A percentile compares a stretch with the other conserved stretches of the same genome.
Conservation (phyloP, 495 filamentous ascomycete species). For the Letharia columbiana region DNA sequence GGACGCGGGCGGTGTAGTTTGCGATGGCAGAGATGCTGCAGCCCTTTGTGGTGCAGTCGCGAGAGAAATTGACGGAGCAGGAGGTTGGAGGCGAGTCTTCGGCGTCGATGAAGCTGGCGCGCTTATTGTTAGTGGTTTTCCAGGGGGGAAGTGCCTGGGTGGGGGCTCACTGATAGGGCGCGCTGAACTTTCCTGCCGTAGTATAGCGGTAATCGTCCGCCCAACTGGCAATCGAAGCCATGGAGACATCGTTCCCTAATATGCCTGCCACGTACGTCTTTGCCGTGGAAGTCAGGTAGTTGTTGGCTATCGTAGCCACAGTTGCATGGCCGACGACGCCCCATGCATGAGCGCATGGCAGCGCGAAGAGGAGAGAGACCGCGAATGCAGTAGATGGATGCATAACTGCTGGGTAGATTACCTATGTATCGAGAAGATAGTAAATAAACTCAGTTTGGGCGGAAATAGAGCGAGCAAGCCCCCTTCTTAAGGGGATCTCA, state of each 20-base stretch:
- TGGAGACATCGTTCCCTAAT: constrained; percentile 40
- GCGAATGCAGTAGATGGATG: constrained; percentile 2
- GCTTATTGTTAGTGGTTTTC: background rate
- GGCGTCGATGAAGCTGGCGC: constrained; percentile 49
- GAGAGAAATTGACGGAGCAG: constrained; percentile 47
- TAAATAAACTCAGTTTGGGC: background rate
- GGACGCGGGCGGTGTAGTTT: constrained; percentile 45
- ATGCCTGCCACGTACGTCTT: constrained; percentile 41
- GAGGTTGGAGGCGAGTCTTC: constrained; percentile 48
- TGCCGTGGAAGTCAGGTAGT: constrained; percentile 41
- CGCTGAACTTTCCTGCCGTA: constrained; percentile 44
- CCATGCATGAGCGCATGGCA: constrained; percentile 36
- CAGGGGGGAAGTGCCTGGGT: too few species aligned
- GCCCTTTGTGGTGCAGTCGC: constrained; percentile 50
- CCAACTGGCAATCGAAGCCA: constrained; percentile 54
- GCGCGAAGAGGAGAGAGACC: constrained; percentile 17
- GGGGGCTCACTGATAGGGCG: constrained; percentile 37
- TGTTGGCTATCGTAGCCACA: constrained; percentile 48
- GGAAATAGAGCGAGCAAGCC: background rate
- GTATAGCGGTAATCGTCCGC: constrained; percentile 51
- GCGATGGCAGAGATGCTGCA: constrained; percentile 54
- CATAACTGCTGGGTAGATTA: constrained; percentile 9
- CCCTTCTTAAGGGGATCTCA: background rate
- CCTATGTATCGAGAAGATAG: too few species aligned
- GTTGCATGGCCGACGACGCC: constrained; percentile 53